These are phyloP conservation scores for Cochlearia excelsa DNA, from an alignment of 345 rosid species.

Conservation along the genomic window DNA sequence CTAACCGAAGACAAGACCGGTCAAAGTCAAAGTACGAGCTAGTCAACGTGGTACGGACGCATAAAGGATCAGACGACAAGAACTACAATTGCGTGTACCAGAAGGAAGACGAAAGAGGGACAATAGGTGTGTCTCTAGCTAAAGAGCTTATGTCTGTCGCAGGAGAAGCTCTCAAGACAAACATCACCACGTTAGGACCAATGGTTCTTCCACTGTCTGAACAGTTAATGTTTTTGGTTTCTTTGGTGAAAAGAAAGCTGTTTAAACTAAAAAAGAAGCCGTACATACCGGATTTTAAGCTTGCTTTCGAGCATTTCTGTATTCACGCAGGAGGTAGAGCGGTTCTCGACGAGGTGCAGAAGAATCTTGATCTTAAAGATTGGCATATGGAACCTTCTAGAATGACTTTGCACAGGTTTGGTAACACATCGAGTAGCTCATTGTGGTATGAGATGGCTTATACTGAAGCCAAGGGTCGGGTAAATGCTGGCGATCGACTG, in stretches of 20 bases:
- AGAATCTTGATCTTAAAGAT: slow-evolving; percentile 66
- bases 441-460: slow-evolving; percentile 92
- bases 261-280: slow-evolving; percentile 60
- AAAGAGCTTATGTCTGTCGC: slow-evolving; percentile 88
- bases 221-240: slow-evolving; percentile 60
- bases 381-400: slow-evolving; percentile 97
- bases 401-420: slow-evolving; percentile 85
- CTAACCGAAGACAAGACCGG: slow-evolving; percentile 57
- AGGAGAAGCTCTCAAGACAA: slow-evolving; percentile 60
- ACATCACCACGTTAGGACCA: slow-evolving; percentile 53
- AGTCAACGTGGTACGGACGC: slow-evolving; percentile 77
- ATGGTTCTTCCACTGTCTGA: slow-evolving; percentile 68
- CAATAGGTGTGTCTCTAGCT: slow-evolving; percentile 73
- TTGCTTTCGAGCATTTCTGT: slow-evolving; percentile 79
- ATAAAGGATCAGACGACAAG: slow-evolving; percentile 74
- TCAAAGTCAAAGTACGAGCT: slow-evolving; percentile 68
- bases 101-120: slow-evolving; percentile 68
- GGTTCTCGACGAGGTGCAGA: slow-evolving; percentile 73
- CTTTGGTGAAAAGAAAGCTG: slow-evolving; percentile 53
- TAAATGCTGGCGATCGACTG: slow-evolving; percentile 61
- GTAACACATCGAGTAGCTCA: slow-evolving; percentile 89
- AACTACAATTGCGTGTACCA: slow-evolving; percentile 74
- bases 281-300: slow-evolving; percentile 81
- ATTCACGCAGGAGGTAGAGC: slow-evolving; percentile 42
- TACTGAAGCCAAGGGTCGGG: slow-evolving; percentile 85